Base-by-base conservation (phyloP, 805 yeast species). In the Wickerhamomyces queroliae region DNA sequence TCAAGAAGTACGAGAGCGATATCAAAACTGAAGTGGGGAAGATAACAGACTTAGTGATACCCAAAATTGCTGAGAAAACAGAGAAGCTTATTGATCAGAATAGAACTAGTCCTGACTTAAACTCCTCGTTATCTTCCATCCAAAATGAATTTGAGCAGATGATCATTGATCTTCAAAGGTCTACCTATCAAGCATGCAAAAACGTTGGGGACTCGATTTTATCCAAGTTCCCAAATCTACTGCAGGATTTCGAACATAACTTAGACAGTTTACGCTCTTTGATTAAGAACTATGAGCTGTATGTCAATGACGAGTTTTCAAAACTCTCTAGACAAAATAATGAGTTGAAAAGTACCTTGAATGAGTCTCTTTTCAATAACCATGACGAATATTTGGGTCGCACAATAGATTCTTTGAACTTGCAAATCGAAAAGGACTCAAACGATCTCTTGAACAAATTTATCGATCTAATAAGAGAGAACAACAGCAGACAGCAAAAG, bases 281-380 rank as follows among this genome's bases (percentile, higher is more conserved):
- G 3, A 34, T 50, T 4, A 29, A 37, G 2, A 36, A 36, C 5
- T 42, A 48, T 29, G 47, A 48, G 10, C 2, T 32, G 0, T 33
- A 40, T 4, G 38, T 55, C 25, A 48, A 45, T 17, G 47, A 45
- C 1, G 42, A 52, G 20, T 49, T 49, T 21, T 43, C 57, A 0
- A 42, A 37, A n/a, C 34, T 55, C 4, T 50, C 58, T 1, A 45
- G 42, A 33, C 55, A 55, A 18, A 55, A 54, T 39, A 54, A 54
- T 31, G 45, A 50, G 9, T 42, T 55, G 20, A 51, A 47, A 25
- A 31, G 37, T 2, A 36, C 37, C 3, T 16, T 55, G 7, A 41
- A 46, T 17, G 60, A 53, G 11, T 37, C 41, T 3, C 26, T 54
- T 24, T 55, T 54, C 35, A 50, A 44, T 13, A 54, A 53, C 33